Percentiles rank a stretch among this genome's conserved stretches.
phyloP scores from a whole-genome alignment of 257 asterid genomes.

The Solanum etuberosum region DNA sequence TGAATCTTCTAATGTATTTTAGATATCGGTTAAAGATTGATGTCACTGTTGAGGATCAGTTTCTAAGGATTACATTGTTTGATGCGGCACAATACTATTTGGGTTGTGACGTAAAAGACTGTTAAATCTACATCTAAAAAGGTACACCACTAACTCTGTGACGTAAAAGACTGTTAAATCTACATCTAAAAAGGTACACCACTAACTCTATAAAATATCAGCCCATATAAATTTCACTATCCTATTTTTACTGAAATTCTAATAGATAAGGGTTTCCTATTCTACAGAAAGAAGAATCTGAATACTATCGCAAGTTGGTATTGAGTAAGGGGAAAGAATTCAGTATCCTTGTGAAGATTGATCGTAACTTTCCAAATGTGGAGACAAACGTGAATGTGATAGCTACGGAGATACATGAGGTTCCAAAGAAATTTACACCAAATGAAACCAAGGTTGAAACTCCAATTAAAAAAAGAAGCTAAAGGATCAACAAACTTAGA shows the following conservation, averaged over 20 bases:
- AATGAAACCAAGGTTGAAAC: too few species aligned
- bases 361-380: too few species aligned
- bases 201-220: too few species aligned
- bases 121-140: not conserved
- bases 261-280: too few species aligned
- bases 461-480: not conserved
- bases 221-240: too few species aligned
- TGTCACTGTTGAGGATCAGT: not conserved
- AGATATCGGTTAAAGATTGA: not conserved
- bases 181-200: not conserved
- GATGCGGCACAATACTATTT: not conserved
- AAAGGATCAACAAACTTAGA: not conserved
- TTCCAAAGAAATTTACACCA: too few species aligned
- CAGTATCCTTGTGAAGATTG: too few species aligned
- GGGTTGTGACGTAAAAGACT: not conserved
- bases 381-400: not conserved
- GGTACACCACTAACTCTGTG: not conserved
- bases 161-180: not conserved
- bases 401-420: too few species aligned
- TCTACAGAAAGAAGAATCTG: too few species aligned
- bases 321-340: too few species aligned
- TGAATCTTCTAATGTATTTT: not conserved
- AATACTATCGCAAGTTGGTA: too few species aligned
- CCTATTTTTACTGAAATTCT: too few species aligned
- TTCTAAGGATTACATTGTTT: not conserved